phyloP scores from a whole-genome alignment of 129 eudicot genomes.

The Dittrichia graveolens region DNA sequence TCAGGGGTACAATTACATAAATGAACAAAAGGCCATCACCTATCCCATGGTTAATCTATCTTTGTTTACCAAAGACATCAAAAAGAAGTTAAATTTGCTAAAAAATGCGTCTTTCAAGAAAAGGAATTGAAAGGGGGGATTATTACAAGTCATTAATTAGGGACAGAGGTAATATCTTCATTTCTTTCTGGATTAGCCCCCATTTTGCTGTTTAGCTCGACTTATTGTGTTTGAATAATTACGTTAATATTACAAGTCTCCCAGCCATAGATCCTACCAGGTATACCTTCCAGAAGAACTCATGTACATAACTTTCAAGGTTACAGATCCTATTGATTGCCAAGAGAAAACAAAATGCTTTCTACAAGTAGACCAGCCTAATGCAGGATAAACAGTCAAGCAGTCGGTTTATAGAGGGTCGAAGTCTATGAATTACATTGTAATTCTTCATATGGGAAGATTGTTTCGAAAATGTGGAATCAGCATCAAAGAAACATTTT shows the following conservation, averaged over 20 bases:
- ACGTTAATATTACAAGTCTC: background rate
- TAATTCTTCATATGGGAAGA: too few species aligned
- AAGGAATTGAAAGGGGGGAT: background rate
- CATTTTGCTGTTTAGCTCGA: too few species aligned
- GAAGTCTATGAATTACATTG: too few species aligned
- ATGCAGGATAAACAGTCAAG: too few species aligned
- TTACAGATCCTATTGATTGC: background rate
- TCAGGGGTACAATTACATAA: background rate
- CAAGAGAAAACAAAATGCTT: background rate
- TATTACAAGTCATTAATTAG: conserved; percentile 2
- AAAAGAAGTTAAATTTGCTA: background rate
- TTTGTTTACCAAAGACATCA: too few species aligned
- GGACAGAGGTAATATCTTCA: background rate
- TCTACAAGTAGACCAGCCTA: too few species aligned
- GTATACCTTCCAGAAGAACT: background rate
- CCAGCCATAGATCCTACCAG: background rate
- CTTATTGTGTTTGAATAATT: background rate
- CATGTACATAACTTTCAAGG: background rate
- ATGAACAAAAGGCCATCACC: conserved; percentile 2
- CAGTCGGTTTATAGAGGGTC: too few species aligned
- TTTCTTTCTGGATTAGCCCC: background rate
- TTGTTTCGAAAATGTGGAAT: too few species aligned
- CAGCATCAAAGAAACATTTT: too few species aligned
- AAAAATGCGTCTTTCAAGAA: too few species aligned
- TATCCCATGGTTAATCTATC: too few species aligned